Evolutionary conservation across 2,329 filamentous ascomycete genomes (phyloP).

Genomic region (Beauveria asiatica): DNA sequence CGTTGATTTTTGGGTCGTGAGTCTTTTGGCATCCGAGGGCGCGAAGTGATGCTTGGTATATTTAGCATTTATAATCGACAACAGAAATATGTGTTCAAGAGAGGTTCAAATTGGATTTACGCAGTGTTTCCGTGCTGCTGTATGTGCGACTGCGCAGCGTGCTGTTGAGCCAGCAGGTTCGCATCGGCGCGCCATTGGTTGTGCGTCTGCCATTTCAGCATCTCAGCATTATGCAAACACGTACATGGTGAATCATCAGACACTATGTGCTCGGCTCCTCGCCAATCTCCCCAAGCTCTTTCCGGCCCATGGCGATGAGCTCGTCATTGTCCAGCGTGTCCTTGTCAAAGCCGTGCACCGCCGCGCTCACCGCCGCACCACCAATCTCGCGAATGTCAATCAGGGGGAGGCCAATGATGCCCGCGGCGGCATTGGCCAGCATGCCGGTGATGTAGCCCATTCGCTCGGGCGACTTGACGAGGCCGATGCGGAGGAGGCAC

Average conservation of each 20-base stretch:
- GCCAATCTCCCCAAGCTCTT: neutral
- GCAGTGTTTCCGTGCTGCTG: too few relatives aligned
- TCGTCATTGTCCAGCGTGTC: constrained; percentile 9
- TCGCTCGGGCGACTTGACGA: constrained; percentile 24
- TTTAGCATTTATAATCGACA: too few relatives aligned
- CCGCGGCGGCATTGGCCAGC: neutral
- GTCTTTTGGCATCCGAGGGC: neutral
- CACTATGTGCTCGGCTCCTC: neutral
- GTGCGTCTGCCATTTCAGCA: too few relatives aligned
- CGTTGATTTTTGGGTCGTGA: neutral
- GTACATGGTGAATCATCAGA: too few relatives aligned
- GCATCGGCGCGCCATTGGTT: too few relatives aligned
- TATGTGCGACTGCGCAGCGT: too few relatives aligned
- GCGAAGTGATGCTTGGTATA: neutral
- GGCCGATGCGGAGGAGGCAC: constrained; percentile 33
- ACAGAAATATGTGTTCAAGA: too few relatives aligned
- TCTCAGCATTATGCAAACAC: too few relatives aligned
- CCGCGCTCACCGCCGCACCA: constrained; percentile 1
- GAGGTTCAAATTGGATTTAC: too few relatives aligned
- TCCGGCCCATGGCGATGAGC: neutral
- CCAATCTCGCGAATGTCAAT: constrained; percentile 6
- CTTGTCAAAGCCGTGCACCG: constrained; percentile 3
- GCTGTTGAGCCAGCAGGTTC: too few relatives aligned
- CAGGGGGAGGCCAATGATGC: neutral
- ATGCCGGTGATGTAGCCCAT: neutral